phyloP scores from a whole-genome alignment of 1,284 basidiomycete genomes.

The Trametes sp. region DNA sequence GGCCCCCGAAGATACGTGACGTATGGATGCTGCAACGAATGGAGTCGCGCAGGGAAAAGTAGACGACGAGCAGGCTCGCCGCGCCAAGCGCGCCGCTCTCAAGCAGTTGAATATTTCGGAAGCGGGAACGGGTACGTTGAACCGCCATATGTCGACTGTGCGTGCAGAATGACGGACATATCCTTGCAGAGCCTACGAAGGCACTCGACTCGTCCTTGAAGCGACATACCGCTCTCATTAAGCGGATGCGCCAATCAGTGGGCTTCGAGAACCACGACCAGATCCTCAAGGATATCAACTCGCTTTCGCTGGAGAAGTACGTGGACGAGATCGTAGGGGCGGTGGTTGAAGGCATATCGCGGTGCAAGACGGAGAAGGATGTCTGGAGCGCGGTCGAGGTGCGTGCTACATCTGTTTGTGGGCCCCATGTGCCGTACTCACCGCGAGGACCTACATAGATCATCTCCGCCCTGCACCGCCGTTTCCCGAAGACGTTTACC shows the following conservation, averaged over 20 bases:
- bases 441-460: slow-evolving; percentile 46
- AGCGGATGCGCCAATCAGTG: slow-evolving; percentile 85
- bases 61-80: slow-evolving; percentile 70
- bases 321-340: slow-evolving; percentile 94
- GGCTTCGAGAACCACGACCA: slow-evolving; percentile 83
- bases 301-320: slow-evolving; percentile 94
- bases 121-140: slow-evolving; percentile 53
- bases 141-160: not conserved
- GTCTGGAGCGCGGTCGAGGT: slow-evolving; percentile 94
- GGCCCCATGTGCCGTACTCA: slow-evolving; percentile 2
- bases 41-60: slow-evolving; percentile 45
- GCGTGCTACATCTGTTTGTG: slow-evolving; percentile 37
- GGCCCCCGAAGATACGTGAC: not conserved
- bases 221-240: slow-evolving; percentile 92
- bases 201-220: slow-evolving; percentile 90
- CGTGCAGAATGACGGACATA: not conserved
- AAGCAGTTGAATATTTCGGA: slow-evolving; percentile 60
- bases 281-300: slow-evolving; percentile 90
- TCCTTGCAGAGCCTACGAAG: slow-evolving; percentile 62
- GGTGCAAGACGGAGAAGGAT: slow-evolving; percentile 91
- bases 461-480: slow-evolving; percentile 88
- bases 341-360: slow-evolving; percentile 82
- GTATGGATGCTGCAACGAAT: slow-evolving; percentile 34
- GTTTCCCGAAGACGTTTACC: slow-evolving; percentile 86
- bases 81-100: slow-evolving; percentile 61